Base-by-base conservation (phyloP, 495 filamentous ascomycete species). In the Oleoguttula mirabilis region DNA sequence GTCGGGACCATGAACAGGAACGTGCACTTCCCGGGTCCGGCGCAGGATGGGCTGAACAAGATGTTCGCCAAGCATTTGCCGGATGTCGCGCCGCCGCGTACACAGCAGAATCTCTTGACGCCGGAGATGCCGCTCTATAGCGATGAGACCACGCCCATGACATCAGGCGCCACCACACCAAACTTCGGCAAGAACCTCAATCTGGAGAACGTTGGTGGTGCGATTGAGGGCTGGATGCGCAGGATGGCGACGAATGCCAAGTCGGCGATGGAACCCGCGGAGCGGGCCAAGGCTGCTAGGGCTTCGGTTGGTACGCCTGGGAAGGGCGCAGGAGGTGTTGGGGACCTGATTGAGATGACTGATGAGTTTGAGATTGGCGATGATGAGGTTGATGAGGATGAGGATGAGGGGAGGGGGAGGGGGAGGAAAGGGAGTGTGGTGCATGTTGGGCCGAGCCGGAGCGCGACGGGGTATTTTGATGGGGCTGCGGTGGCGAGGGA, bases 161-260 rank as follows among this genome's bases (percentile, higher is more conserved):
- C 61, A 61, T 51, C 66, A 57, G 56, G 37, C 34, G 52, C 40
- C 27, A 39, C 39, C 37, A 58, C 33, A 14, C 52, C 35, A 37
- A 52, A 40, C 41, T 28, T 35, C 14, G 32, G 28, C 19, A 27
- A 16, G 37, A 54, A 54, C 2, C 28, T 60, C 1, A 68, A 77
- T 1, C 59, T 96, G 4, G 88, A 94, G 52, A 82, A 85, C 40
- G 76, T 92, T 1, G 87, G 86, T 0, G 79, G 82, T 10, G 81
- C 78, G 10, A 72, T 98, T 21, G 88, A 95, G 60, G 76, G 78
- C 5, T 98, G 90, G 85, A 69, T 95, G 48, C 68, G 86, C 32
- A 84, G 80, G 47, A 73, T 88, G 41, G 83, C 80, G 27, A 72
- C 69, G 2, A 74, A 73, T 50, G 68, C 67, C 10, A 65, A 71